Conservation (phyloP, 2,329 filamentous ascomycete species). For the Aspergillus sp. region DNA sequence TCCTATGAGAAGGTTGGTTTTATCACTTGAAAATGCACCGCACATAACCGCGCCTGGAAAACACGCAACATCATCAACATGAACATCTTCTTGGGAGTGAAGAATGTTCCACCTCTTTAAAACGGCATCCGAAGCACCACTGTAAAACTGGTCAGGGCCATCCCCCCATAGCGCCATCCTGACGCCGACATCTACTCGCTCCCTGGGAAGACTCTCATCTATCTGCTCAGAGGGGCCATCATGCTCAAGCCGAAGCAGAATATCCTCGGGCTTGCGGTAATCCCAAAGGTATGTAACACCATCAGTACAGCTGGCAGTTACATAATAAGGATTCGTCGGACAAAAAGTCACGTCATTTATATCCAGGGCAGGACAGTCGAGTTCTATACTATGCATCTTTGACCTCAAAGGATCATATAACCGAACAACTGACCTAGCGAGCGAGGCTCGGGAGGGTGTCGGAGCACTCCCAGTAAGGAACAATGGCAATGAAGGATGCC, state of each 20-base stretch:
- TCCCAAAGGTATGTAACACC: constrained; percentile 58
- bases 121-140: constrained; percentile 55
- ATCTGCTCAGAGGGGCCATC: constrained; percentile 46
- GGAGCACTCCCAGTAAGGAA: constrained; percentile 51
- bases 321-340: constrained; percentile 38
- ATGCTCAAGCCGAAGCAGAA: constrained; percentile 47
- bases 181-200: constrained; percentile 52
- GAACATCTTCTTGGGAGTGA: constrained; percentile 44
- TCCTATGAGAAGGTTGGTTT: constrained; percentile 50
- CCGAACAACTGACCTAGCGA: constrained; percentile 45
- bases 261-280: constrained; percentile 38
- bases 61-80: constrained; percentile 45
- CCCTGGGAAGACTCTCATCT: constrained; percentile 31
- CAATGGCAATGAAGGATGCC: constrained; percentile 44
- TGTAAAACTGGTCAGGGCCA: constrained; percentile 48
- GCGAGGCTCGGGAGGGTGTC: constrained; percentile 20
- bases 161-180: constrained; percentile 53
- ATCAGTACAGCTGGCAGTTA: constrained; percentile 56
- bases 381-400: constrained; percentile 36
- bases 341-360: constrained; percentile 56
- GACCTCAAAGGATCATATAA: constrained; percentile 42
- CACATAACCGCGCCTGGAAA: constrained; percentile 52
- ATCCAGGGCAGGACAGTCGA: constrained; percentile 53
- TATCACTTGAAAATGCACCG: constrained; percentile 51
- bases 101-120: constrained; percentile 56